phyloP scores from a whole-genome alignment of 2,329 filamentous ascomycete genomes.

The Hymenoscyphus albidus region DNA sequence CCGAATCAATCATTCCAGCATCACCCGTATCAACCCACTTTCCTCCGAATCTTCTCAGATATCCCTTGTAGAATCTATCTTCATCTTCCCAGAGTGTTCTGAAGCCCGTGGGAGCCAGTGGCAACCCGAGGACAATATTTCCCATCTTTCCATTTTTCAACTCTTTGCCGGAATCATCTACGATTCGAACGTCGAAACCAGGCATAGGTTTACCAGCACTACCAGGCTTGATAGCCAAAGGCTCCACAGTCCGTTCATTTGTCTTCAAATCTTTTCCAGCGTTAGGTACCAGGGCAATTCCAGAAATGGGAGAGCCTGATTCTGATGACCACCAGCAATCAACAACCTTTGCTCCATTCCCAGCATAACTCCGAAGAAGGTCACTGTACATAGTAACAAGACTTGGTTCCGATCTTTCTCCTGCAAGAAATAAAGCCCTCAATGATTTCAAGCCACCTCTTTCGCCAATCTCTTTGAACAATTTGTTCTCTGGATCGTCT shows the following conservation, averaged over 20 bases:
- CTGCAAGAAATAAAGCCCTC: constrained; percentile 76
- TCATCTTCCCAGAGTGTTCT: constrained; percentile 83
- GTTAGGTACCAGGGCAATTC: constrained; percentile 59
- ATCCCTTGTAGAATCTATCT: constrained; percentile 79
- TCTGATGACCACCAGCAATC: constrained; percentile 76
- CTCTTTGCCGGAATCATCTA: constrained; percentile 75
- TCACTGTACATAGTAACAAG: constrained; percentile 79
- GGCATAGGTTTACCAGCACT: constrained; percentile 90
- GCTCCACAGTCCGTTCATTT: constrained; percentile 36
- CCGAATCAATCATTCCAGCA: constrained; percentile 76
- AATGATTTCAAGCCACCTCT: constrained; percentile 69
- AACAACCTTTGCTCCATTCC: constrained; percentile 57
- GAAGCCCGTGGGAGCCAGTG: constrained; percentile 81
- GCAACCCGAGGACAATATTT: constrained; percentile 82
- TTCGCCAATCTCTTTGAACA: constrained; percentile 59
- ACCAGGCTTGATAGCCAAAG: constrained; percentile 69
- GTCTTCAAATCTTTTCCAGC: constrained; percentile 52
- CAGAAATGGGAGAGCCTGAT: constrained; percentile 65
- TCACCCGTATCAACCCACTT: constrained; percentile 90
- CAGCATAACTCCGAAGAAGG: constrained; percentile 64
- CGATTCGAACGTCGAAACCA: constrained; percentile 81
- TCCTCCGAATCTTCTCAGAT: constrained; percentile 75
- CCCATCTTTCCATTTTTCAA: constrained; percentile 74
- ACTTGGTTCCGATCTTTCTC: constrained; percentile 83
- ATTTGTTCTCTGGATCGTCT: constrained; percentile 72